Conservation (phyloP, 352 stramenopile species). For the Globisporangium irregulare region DNA sequence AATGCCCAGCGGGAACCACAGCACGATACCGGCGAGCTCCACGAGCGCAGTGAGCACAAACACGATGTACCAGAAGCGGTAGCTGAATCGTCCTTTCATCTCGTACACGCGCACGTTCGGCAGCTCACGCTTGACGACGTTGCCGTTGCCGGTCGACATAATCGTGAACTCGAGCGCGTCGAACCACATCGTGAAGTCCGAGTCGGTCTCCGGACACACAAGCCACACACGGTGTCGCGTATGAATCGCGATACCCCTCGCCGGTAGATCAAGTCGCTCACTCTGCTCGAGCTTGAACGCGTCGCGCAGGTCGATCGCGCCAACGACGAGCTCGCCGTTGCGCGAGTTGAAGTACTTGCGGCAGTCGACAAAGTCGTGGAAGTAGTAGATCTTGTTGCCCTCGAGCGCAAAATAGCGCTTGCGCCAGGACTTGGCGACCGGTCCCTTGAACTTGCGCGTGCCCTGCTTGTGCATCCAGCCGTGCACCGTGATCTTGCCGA, state of each 20-base stretch:
- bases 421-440: constrained; percentile 76
- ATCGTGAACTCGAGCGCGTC: constrained; percentile 73
- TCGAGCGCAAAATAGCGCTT: constrained; percentile 85
- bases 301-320: constrained; percentile 70
- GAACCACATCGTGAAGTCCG: constrained; percentile 83
- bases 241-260: constrained; percentile 69
- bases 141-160: constrained; percentile 65
- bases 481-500: constrained; percentile 72
- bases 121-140: constrained; percentile 77
- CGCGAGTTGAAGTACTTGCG: constrained; percentile 85
- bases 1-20: constrained; percentile 59
- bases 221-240: constrained; percentile 73
- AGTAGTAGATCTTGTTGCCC: constrained; percentile 86
- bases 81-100: constrained; percentile 72
- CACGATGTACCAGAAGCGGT: constrained; percentile 70
- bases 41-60: constrained; percentile 67
- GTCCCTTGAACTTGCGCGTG: constrained; percentile 76
- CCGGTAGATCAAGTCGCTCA: constrained; percentile 65
- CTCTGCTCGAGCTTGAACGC: constrained; percentile 80
- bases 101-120: constrained; percentile 74
- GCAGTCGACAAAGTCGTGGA: constrained; percentile 80
- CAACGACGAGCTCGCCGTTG: constrained; percentile 70
- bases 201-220: constrained; percentile 76
- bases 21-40: constrained; percentile 43
- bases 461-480: constrained; percentile 87